phyloP scores from a whole-genome alignment of 2,329 filamentous ascomycete species.

The Alternaria sp. region DNA sequence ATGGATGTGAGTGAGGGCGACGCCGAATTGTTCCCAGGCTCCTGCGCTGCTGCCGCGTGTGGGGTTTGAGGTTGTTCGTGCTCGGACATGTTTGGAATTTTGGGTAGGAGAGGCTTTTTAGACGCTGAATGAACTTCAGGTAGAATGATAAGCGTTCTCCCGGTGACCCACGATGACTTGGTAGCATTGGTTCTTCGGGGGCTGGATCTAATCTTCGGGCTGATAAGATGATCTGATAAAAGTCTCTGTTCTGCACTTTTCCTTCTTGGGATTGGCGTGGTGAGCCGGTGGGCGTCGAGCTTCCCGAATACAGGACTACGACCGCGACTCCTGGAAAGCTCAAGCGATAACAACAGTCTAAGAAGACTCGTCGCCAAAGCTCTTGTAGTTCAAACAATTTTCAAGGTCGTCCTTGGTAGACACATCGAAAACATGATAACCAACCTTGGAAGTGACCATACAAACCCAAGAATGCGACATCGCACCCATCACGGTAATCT shows the following conservation, averaged over 20 bases:
- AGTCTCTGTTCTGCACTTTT: background rate
- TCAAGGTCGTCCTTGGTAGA: rapidly evolving
- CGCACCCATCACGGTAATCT: background rate
- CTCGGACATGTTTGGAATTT: background rate
- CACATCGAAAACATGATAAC: background rate
- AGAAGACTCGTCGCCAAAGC: background rate
- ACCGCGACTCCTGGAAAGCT: background rate
- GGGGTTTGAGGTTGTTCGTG: background rate
- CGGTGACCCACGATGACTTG: background rate
- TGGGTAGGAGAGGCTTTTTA: background rate
- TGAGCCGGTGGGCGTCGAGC: background rate
- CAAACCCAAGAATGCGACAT: too few species aligned
- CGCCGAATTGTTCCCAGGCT: background rate
- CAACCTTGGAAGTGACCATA: too few species aligned
- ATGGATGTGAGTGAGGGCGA: background rate
- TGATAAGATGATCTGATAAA: conserved; percentile 3
- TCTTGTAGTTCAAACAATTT: background rate
- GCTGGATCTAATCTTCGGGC: background rate
- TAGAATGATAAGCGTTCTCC: background rate
- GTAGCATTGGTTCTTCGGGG: background rate
- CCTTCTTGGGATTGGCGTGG: background rate
- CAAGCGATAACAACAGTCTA: background rate
- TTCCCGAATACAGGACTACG: background rate
- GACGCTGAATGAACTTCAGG: background rate
- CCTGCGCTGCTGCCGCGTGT: background rate